Conservation (phyloP, 805 yeast genomes). For the Priceomyces medius region DNA sequence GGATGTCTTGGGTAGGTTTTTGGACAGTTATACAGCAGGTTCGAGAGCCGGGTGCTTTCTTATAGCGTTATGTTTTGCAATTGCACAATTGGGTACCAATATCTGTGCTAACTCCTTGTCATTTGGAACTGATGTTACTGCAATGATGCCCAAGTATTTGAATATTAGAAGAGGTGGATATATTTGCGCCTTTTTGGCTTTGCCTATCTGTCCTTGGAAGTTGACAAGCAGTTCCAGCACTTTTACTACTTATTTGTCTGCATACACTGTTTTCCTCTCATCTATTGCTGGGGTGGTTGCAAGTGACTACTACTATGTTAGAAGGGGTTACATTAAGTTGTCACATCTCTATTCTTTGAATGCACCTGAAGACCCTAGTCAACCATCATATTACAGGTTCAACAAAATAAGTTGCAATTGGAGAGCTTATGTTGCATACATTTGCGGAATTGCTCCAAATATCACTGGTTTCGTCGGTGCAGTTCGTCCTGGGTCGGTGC, state of each 20-base stretch:
- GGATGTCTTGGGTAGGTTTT: constrained; percentile 66
- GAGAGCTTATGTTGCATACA: constrained; percentile 80
- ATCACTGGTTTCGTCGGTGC: constrained; percentile 88
- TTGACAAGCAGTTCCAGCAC: constrained; percentile 36
- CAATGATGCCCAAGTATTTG: constrained; percentile 38
- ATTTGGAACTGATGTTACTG: constrained; percentile 43
- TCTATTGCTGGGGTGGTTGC: constrained; percentile 44
- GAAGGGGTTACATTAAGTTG: constrained; percentile 67
- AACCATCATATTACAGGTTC: constrained; percentile 54
- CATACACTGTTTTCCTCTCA: constrained; percentile 43
- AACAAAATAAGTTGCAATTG: constrained; percentile 68
- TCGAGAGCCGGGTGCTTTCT: constrained; percentile 45
- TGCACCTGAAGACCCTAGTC: constrained; percentile 32
- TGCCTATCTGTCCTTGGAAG: constrained; percentile 44
- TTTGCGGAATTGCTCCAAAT: constrained; percentile 79
- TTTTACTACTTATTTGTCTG: constrained; percentile 44
- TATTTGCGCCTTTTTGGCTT: constrained; percentile 40
- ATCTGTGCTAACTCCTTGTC: constrained; percentile 42
- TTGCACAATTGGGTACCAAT: constrained; percentile 44
- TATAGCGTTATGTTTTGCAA: constrained; percentile 37
- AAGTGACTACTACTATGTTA: constrained; percentile 50
- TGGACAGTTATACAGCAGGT: constrained; percentile 41
- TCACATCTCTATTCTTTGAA: constrained; percentile 59
- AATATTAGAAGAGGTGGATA: constrained; percentile 43
- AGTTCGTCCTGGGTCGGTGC: constrained; percentile 65